Evolutionary conservation across 148 eudicot species (phyloP), one percentile per base, ranked within the genome.

Genomic region (Diospyros lotus): DNA sequence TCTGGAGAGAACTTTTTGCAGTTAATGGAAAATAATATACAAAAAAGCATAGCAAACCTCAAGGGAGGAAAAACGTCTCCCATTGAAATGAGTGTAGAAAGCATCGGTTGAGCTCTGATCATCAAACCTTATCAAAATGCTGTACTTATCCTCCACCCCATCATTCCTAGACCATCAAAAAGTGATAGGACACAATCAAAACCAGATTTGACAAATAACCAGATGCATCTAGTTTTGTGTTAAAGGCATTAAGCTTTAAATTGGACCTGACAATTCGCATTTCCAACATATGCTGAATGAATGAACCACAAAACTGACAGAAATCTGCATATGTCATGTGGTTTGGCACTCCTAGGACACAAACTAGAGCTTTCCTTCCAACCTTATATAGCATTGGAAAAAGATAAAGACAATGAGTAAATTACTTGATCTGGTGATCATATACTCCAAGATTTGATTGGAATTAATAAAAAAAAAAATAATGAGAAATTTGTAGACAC

Each of bases 291-390:
- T 89, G 92, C 69, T 88, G 96, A 62, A 95, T 80, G 75, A 92
- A 95, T 44, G 96, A 87, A 71, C 96, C 97, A 76, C 93, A 92
- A 81, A 95, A 92, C 81, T 83, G 98, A 79, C 98, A 95, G 78
- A 95, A 95, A 79, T 95, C 98, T 43, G 97, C 93, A 81, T 95
- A 95, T 54, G 98, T 95, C 97, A 92, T 95, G 88, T 95, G 98
- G 82, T 92, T 92, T 42, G 98, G 98, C 76, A 92, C 98, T 66
- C 93, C 94, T 66, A 92, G 87, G 72, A 95, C 96, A 80, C 97
- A 92, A 40, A 89, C 81, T 73, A 89, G 89, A 80, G 98, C 84
- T 56, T 83, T 88, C 66, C 98, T 89, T 39, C 86, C 98, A 78
- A 88, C 90, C 98, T 92, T 28, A 75, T 68, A 64, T 9, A 81